Evolutionary conservation across 805 yeast species (phyloP).

Genomic region (Kodamaea restingae): DNA sequence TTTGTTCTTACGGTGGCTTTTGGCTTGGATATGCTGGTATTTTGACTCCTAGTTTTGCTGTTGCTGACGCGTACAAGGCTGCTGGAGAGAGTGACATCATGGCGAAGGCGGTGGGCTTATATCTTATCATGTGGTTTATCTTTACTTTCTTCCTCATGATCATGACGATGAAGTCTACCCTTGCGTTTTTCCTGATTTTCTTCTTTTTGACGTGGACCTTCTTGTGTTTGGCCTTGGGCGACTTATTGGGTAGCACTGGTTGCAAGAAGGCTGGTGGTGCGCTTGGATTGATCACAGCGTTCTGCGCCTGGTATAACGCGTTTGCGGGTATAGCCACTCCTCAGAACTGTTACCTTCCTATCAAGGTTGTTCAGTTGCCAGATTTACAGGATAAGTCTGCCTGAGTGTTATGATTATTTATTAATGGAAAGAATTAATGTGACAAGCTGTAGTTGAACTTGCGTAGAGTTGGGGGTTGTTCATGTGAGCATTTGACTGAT

Average conservation of each 20-base stretch:
- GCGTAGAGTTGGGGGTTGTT: too few relatives aligned
- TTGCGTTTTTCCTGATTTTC: conserved; percentile 39
- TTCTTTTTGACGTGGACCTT: conserved; percentile 40
- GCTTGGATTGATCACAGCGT: conserved; percentile 40
- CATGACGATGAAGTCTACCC: conserved; percentile 40
- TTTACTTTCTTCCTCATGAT: conserved; percentile 41
- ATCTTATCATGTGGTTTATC: conserved; percentile 41
- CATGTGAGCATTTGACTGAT: too few relatives aligned
- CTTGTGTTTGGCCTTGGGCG: conserved; percentile 37
- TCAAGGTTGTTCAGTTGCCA: conserved; percentile 52
- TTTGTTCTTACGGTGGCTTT: conserved; percentile 63
- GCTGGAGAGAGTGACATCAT: conserved; percentile 22
- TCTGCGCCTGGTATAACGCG: conserved; percentile 44
- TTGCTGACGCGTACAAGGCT: conserved; percentile 28
- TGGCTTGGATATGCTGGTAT: conserved; percentile 76
- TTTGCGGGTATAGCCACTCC: conserved; percentile 50
- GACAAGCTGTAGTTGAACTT: too few relatives aligned
- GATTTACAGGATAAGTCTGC: conserved; percentile 16
- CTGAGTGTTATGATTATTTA: conserved; percentile 1
- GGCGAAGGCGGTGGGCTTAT: conserved; percentile 35
- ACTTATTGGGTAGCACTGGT: conserved; percentile 24
- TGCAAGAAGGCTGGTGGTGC: conserved; percentile 39
- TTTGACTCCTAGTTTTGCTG: conserved; percentile 35
- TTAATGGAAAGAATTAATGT: background rate
- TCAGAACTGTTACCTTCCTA: conserved; percentile 58